These are phyloP conservation scores for Citrus hindsii DNA, from an alignment of 345 rosid genomes.

Conservation along the genomic window DNA sequence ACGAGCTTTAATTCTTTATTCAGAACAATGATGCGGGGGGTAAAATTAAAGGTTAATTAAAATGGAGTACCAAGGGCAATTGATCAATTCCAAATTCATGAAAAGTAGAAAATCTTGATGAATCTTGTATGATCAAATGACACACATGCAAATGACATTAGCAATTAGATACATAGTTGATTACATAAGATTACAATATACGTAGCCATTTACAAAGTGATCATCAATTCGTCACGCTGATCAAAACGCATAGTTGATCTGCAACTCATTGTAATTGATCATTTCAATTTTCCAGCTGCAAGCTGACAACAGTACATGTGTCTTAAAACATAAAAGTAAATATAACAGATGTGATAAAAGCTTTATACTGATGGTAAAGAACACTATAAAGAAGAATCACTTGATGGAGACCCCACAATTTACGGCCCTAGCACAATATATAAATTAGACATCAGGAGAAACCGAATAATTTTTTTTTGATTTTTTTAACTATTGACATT, in stretches of 20 bases:
- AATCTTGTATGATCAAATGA: slow-evolving; percentile 16
- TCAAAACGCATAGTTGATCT: not conserved
- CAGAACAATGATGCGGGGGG: not conserved
- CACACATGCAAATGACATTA: slow-evolving; percentile 30
- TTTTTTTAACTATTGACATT: no score
- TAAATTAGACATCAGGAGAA: no score
- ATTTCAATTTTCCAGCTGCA: no score
- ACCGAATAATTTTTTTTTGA: no score
- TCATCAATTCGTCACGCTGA: not conserved
- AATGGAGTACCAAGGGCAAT: not conserved
- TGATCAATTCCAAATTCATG: no score
- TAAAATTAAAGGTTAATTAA: not conserved
- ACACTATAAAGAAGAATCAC: not conserved
- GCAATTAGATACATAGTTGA: not conserved
- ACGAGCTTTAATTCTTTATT: not conserved
- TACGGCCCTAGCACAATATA: not conserved
- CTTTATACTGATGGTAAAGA: not conserved
- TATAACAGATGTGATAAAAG: not conserved
- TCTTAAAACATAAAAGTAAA: not conserved
- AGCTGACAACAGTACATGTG: not conserved
- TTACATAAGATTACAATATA: not conserved
- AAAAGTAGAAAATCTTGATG: slow-evolving; percentile 12
- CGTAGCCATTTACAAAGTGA: not conserved
- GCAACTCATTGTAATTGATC: not conserved
- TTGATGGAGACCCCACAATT: not conserved